Base-by-base conservation (phyloP, 2,329 filamentous ascomycete genomes). In the Calonectria fujianensis region DNA sequence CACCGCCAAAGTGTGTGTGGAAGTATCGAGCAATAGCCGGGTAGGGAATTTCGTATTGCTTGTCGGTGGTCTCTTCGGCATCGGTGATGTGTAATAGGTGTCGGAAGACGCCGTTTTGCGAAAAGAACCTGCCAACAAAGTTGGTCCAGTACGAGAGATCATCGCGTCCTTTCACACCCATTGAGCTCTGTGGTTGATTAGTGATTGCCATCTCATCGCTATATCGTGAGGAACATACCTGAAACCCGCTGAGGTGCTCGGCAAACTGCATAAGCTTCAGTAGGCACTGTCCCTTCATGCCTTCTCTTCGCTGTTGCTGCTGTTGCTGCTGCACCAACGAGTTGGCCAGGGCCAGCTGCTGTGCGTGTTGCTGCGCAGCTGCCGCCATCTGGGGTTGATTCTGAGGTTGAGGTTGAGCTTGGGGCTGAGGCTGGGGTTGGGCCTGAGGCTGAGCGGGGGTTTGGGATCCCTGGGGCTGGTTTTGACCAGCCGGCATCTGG, bases 11-110 rank as follows among this genome's bases (percentile, higher is more conserved):
- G 81, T 98, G 94, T 0, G 95, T 96, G 80, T 94, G 92, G 83
- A 98, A 98, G 84, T 97, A 98, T 81, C 96, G 93, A 41, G 96
- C 92, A 59, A 99, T 89, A 0, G 94, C 94, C 4, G 96, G 91
- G 73, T 92, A 95, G 3, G 93, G 91, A 64, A 98, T 95, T 83
- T 98, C 96, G 81, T 96, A 98, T 80, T 94, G 92, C 86, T 97
- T 98, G 70, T 93, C 90, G 24, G 87, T 88, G 45, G 86, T 86
- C 59, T 92, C 89, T 57, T 93, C 91, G 72, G 90, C 88, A 27
- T 90, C 88, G 52, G 84, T 87, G 57, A 90, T 86, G 76, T 90
- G 90, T 20, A 97, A 88, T 4, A 92, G 91, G 80, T 96, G 92
- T 52, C 96, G 92, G 81, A 98, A 93, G 11, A 95, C 92, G 11